Percentiles rank a stretch among this genome's conserved stretches.
Evolutionary conservation across 352 stramenopile genomes (phyloP).

Genomic region (Lagenidium giganteum): DNA sequence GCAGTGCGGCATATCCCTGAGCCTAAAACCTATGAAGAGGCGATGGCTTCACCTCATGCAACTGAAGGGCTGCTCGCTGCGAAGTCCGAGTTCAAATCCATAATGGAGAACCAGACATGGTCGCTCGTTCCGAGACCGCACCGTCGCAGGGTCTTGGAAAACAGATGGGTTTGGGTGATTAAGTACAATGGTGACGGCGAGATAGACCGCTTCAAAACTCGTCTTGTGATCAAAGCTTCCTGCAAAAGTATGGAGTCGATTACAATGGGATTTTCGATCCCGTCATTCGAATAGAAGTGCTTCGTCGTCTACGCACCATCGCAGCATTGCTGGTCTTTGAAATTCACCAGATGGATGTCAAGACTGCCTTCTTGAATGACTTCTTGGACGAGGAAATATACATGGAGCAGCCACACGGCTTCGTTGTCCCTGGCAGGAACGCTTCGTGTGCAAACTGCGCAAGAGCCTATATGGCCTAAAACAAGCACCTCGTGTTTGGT

Average conservation of each 20-base stretch:
- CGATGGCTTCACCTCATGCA: not conserved
- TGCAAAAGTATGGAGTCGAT: not conserved
- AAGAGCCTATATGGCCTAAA: too few species aligned
- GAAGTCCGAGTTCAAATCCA: conserved; percentile 1
- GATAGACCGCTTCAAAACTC: conserved; percentile 2
- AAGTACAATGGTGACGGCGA: conserved; percentile 2
- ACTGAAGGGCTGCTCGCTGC: not conserved
- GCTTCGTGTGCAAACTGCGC: too few species aligned
- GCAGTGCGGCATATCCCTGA: conserved; percentile 5
- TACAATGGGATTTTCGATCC: conserved; percentile 3
- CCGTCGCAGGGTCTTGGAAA: not conserved
- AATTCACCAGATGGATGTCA: conserved; percentile 23
- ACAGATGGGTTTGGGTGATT: conserved; percentile 1
- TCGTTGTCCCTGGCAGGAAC: too few species aligned
- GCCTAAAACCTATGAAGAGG: not conserved
- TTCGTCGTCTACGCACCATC: conserved; percentile 4
- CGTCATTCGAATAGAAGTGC: conserved; percentile 4
- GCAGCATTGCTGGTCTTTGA: conserved; percentile 13
- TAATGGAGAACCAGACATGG: too few species aligned
- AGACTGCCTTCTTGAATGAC: conserved; percentile 18
- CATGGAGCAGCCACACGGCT: conserved; percentile 16
- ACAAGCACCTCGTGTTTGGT: too few species aligned
- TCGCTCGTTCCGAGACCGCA: not conserved
- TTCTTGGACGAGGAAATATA: conserved; percentile 15
- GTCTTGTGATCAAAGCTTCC: conserved; percentile 4